Evolutionary conservation across 129 eudicot genomes (phyloP).

Genomic region (Sambucus nigra): DNA sequence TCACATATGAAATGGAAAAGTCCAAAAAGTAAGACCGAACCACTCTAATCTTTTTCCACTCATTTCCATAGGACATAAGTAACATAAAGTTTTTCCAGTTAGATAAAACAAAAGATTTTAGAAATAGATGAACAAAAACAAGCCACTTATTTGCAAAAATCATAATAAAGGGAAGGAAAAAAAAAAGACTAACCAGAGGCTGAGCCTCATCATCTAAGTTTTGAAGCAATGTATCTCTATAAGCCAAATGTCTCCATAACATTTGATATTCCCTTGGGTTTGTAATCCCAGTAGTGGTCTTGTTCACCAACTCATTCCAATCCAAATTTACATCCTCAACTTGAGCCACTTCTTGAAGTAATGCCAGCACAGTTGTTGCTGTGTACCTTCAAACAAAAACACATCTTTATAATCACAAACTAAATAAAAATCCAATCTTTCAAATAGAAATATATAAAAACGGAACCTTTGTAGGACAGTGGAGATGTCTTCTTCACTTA

Average conservation of each 20-base stretch:
- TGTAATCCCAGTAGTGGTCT: slow-evolving; percentile 58
- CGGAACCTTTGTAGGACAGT: slow-evolving; percentile 38
- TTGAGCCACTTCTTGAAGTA: slow-evolving; percentile 68
- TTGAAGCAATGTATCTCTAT: slow-evolving; percentile 41
- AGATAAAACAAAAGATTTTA: too few species aligned
- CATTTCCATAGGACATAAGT: too few species aligned
- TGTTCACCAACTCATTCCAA: slow-evolving; percentile 60
- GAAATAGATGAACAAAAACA: too few species aligned
- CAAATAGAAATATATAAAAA: not conserved
- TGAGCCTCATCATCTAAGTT: slow-evolving; percentile 28
- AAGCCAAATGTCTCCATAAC: slow-evolving; percentile 90
- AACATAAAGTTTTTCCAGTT: too few species aligned
- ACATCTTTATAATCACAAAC: not conserved
- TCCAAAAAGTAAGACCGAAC: too few species aligned
- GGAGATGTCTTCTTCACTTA: slow-evolving; percentile 58
- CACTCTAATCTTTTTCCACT: too few species aligned
- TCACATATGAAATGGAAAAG: too few species aligned
- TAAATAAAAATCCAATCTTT: not conserved
- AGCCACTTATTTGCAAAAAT: too few species aligned
- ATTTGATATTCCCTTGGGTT: slow-evolving; percentile 71
- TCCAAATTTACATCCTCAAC: slow-evolving; percentile 41
- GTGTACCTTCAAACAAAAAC: slow-evolving; percentile 40
- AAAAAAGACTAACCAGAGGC: slow-evolving; percentile 38
- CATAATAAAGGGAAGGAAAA: too few species aligned
- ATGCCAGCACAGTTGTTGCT: slow-evolving; percentile 40